These are phyloP conservation scores for Centrapalus pauciflorus DNA, from an alignment of 129 eudicot species.

Conservation along the genomic window DNA sequence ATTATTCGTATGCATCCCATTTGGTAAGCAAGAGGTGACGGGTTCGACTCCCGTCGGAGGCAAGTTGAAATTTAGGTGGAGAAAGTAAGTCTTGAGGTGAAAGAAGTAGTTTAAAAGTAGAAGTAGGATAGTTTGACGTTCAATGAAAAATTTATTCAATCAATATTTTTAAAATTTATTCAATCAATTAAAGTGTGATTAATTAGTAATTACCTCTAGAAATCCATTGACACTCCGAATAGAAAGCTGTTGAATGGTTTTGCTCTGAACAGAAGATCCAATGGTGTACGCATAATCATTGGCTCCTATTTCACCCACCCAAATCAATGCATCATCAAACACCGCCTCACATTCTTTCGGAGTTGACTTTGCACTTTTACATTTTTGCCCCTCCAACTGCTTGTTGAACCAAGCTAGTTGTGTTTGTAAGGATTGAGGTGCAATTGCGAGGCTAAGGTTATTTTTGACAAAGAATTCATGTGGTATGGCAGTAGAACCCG, in stretches of 20 bases:
- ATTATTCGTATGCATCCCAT: too few relatives aligned
- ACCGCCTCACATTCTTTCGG: constrained; percentile 42
- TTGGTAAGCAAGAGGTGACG: too few relatives aligned
- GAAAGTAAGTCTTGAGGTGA: too few relatives aligned
- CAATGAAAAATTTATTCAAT: too few relatives aligned
- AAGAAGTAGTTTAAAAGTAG: too few relatives aligned
- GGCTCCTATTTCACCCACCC: constrained; percentile 98
- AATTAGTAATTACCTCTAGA: constrained; percentile 62
- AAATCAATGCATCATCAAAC: constrained; percentile 68
- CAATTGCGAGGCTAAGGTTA: constrained; percentile 47
- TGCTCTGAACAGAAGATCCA: constrained; percentile 41
- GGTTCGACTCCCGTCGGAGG: too few relatives aligned
- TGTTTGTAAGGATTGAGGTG: constrained; percentile 59
- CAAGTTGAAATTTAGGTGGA: too few relatives aligned
- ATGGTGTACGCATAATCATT: constrained; percentile 77
- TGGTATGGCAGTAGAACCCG: constrained; percentile 73
- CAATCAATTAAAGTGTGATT: too few relatives aligned
- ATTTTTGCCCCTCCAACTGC: constrained; percentile 36
- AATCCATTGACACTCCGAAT: constrained; percentile 45
- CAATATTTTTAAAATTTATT: too few relatives aligned
- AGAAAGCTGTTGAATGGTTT: constrained; percentile 56
- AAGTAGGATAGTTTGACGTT: too few relatives aligned
- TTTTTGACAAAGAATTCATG: constrained; percentile 60
- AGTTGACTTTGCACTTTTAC: constrained; percentile 23
- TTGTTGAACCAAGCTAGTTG: constrained; percentile 68